Evolutionary conservation across 2,329 filamentous ascomycete species (phyloP), one percentile per base, ranked within the genome.

Genomic region (Penicillium sp.): DNA sequence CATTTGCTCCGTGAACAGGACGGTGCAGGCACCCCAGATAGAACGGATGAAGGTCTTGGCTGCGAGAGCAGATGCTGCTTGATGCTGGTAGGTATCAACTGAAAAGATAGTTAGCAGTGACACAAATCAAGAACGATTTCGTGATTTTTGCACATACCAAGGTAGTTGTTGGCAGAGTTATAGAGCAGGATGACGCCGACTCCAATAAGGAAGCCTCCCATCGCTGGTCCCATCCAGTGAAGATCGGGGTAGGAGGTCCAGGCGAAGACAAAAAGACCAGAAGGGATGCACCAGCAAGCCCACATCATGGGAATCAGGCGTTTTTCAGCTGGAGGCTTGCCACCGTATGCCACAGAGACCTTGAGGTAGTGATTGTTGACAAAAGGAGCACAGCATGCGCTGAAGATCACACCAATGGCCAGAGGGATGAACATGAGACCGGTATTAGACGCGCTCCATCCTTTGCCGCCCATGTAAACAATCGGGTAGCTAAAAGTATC

Each of bases 401-500:
- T 88, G 40, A 75, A 57, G 2, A 93, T 18, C 16, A 94, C 89
- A 48, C 90, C 90, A 18, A 94, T 75, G 8, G 90, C 89, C 44
- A 94, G 72, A 2, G 90, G 90, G 59, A 94, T 91, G 72, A 95
- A 95, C 87, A 94, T 93, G 9, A 95, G 79, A 45, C 90, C 91
- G 0, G 90, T 91, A 29, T 78, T 86, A 35, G 88, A 82, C 29
- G 89, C 81, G 4, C 80, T 84, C 73, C 87, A 96, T 3, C 88
- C 88, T 74, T 96, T 95, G 56, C 89, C 88, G 72, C 85, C 79
- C 62, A 90, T 82, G 76, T 88, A 96, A 55, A 96, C 79, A 60
- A 85, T 78, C 0, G 81, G 81, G 57, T 71, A 75, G 15, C 70
- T 72, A 40, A 46, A 32, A 29, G 37, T 4, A 21, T 40, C 15